These are phyloP conservation scores for Sporothrix dimorphospora DNA, from an alignment of 2,329 filamentous ascomycete genomes.

Conservation along the genomic window DNA sequence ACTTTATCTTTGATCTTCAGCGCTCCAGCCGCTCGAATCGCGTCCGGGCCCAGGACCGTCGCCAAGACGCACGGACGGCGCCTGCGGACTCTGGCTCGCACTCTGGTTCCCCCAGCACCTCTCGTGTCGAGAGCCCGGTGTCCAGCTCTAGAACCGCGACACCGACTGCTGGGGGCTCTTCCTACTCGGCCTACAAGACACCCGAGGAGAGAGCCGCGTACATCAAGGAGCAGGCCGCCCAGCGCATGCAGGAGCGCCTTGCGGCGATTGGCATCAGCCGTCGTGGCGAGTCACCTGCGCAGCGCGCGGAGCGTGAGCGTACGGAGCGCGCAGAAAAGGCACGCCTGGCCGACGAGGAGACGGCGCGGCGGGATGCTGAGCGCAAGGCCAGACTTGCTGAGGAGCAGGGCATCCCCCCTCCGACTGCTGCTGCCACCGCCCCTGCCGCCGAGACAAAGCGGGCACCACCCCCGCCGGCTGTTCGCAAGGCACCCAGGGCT, in stretches of 20 bases:
- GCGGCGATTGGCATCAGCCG: constrained; percentile 93
- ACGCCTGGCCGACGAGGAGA: constrained; percentile 90
- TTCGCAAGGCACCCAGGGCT: constrained; percentile 49
- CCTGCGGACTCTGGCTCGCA: not conserved
- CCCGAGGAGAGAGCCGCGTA: constrained; percentile 93
- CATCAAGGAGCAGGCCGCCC: constrained; percentile 95
- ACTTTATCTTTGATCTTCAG: constrained; percentile 97
- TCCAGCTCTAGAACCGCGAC: constrained; percentile 51
- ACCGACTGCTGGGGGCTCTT: constrained; percentile 64
- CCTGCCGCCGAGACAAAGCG: constrained; percentile 57
- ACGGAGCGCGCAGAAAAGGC: constrained; percentile 85
- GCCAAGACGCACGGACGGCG: constrained; percentile 46
- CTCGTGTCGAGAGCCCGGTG: constrained; percentile 27
- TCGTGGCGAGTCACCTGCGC: constrained; percentile 76
- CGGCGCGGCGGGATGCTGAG: constrained; percentile 84
- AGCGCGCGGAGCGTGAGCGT: constrained; percentile 85
- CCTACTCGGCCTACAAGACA: constrained; percentile 83
- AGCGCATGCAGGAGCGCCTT: constrained; percentile 93
- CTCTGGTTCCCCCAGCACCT: constrained; percentile 40
- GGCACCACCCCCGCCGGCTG: constrained; percentile 67
- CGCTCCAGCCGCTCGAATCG: constrained; percentile 78
- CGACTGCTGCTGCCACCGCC: constrained; percentile 47
- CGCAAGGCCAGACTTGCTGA: constrained; percentile 80
- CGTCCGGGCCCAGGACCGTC: constrained; percentile 63
- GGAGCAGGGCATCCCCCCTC: constrained; percentile 68